A percentile compares a stretch with the other conserved stretches of the same genome.
Evolutionary conservation across 495 filamentous ascomycete genomes (phyloP).

Genomic region (Platismatia glauca): DNA sequence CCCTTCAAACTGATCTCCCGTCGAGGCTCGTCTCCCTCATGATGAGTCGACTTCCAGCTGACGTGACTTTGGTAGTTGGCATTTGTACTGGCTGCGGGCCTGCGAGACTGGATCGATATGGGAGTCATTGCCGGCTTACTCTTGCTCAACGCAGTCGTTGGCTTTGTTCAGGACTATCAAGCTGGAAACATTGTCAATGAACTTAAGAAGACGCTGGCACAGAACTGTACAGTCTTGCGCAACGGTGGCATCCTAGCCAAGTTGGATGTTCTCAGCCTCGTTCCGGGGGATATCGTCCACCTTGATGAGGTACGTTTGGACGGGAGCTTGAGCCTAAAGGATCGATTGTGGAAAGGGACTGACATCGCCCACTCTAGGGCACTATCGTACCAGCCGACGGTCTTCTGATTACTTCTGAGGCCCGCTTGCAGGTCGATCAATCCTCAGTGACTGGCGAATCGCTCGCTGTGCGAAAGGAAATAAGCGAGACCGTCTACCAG

Average conservation of each 20-base stretch:
- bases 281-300: slow-evolving; percentile 82
- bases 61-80: slow-evolving; percentile 44
- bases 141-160: slow-evolving; percentile 73
- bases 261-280: slow-evolving; percentile 67
- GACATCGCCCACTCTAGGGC: slow-evolving; percentile 33
- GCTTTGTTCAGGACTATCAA: slow-evolving; percentile 83
- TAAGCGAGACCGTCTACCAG: slow-evolving; percentile 67
- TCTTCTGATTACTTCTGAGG: slow-evolving; percentile 66
- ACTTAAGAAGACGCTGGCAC: slow-evolving; percentile 79
- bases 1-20: neutral
- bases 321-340: too few species aligned
- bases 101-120: slow-evolving; percentile 75
- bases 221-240: slow-evolving; percentile 77
- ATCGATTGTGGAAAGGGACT: neutral
- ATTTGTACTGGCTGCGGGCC: slow-evolving; percentile 65
- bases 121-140: slow-evolving; percentile 68
- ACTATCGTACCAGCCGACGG: slow-evolving; percentile 88
- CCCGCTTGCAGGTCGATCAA: slow-evolving; percentile 84
- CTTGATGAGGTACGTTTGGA: slow-evolving; percentile 53
- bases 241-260: slow-evolving; percentile 57
- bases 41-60: slow-evolving; percentile 1
- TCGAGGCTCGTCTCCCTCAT: neutral
- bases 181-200: slow-evolving; percentile 88
- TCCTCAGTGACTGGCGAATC: slow-evolving; percentile 90
- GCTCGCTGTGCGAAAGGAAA: slow-evolving; percentile 76